Evolutionary conservation across 768 basidiomycete species (phyloP), one percentile per base, ranked within the genome.

Genomic region (Boletus sp.): DNA sequence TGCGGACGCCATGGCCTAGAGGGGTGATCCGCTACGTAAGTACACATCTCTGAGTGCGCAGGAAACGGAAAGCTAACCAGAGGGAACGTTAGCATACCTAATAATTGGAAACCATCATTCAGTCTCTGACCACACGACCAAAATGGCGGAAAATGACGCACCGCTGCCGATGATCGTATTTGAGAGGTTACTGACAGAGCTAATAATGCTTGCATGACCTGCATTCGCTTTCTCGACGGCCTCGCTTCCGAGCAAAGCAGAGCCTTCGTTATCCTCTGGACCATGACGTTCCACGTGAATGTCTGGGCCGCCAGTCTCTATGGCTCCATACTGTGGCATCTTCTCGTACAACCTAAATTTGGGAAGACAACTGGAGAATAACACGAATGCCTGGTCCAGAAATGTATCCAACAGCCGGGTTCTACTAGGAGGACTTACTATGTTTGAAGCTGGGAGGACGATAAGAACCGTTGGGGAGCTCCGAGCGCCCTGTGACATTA

Each of bases 101-200:
- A 8, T 5, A 11, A 5, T 60, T 28, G 17, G 28, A 30, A 36
- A 49, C 2, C 9, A 11, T 58, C 28, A 61, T 52, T 48, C n/a
- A 39, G 10, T 30, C 5, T 20, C 11, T 14, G 17, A 17, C 15
- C 36, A 47, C 18, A 35, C 37, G 14, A 42, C 42, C 15, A 39
- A 28, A 39, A 24, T 30, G 5, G 35, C 30, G 11, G 29, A 18
- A 36, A 59, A 57, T 20, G 30, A 79, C 81, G 65, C 70, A 85
- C 92, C 92, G 53, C 90, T 95, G 14, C 94, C 94, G 62, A 97
- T 88, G 64, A 95, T 93, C 0, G 94, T 97, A 64, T 97, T 97
- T 28, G 85, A 77, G 42, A 97, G 75, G 67, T 94, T 94, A 62
- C 89, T 86, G 50, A 91, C 78, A 49, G 84, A 85, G 60, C 89